Base-by-base conservation (phyloP, 345 rosid genomes). In the Schrenkiella parvula region DNA sequence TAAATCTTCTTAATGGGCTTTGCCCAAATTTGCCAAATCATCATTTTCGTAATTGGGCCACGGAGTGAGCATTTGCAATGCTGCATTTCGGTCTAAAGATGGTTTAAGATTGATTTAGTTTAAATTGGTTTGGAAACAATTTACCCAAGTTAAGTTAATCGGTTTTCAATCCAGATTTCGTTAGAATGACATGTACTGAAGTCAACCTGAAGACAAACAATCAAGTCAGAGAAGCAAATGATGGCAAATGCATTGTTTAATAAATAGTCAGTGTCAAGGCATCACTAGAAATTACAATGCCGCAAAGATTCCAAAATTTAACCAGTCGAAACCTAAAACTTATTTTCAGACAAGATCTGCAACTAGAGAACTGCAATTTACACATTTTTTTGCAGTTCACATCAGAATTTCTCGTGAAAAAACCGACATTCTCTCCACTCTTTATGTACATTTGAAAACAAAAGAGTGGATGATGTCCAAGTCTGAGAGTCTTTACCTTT, bases 401-500 rank as follows among this genome's bases (percentile, higher is more conserved):
- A 67, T 60, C 23, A 59, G 28, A 31, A 53, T 42, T 39, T 56
- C 56, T 17, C 11, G 26, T n/a, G 15, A 15, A 34, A 28, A 51
- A 7, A 6, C 10, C 26, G 32, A 17, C 68, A 50, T 67, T 38
- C 55, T 3, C 63, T 60, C 73, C 73, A 61, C 67, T 58, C 73
- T 72, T 61, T 68, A 34, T 75, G 65, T 75, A 75, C 79, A 75
- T 25, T 23, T 18, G 58, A 53, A 75, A 75, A 68, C 21, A 51
- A 62, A 75, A 42, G 41, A 62, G 69, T 61, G 74, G 73, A 61
- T 15, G 56, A 60, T 42, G 76, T 31, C 17, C n/a, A 41, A 61
- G 68, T 0, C 7, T 4, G 43, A 71, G 41, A 26, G 32, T 34
- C 39, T 43, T 42, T n/a, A 14, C 32, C 69, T 47, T 9, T 53